Evolutionary conservation across 176 grass and related monocot genomes (phyloP).

Genomic region (Triticum timopheevii): DNA sequence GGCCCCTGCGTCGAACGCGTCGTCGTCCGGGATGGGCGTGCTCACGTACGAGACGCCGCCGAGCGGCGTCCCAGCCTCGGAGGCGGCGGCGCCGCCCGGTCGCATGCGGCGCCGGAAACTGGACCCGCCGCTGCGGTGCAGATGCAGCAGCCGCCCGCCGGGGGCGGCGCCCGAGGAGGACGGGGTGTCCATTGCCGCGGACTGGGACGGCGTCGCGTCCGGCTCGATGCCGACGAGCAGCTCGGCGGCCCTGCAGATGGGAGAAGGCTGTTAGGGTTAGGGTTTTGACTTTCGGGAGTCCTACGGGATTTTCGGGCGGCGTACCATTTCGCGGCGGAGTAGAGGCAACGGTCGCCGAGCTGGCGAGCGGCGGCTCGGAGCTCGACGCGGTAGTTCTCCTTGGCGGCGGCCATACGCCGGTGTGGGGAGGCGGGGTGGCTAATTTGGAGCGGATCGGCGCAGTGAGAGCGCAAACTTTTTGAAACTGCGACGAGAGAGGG

Average conservation of each 20-base stretch:
- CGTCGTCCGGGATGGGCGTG: conserved; percentile 87
- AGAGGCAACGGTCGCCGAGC: conserved; percentile 85
- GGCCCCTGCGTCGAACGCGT: conserved; percentile 52
- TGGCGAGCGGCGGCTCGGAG: conserved; percentile 72
- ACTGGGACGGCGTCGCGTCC: conserved; percentile 34
- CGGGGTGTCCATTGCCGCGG: conserved; percentile 36
- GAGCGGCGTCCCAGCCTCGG: conserved; percentile 60
- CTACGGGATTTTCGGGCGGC: not conserved
- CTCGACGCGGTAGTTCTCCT: conserved; percentile 82
- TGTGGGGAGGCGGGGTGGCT: not conserved
- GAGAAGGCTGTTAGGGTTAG: conserved; percentile 21
- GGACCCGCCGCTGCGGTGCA: conserved; percentile 66
- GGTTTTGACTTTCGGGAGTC: conserved; percentile 21
- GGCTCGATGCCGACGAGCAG: conserved; percentile 79
- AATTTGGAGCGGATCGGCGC: conserved; percentile 24
- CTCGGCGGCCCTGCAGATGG: conserved; percentile 68
- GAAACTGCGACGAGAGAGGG: conserved; percentile 24
- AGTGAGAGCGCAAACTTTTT: conserved; percentile 26
- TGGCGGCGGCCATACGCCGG: conserved; percentile 52
- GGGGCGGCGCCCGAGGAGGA: conserved; percentile 44
- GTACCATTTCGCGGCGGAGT: conserved; percentile 94
- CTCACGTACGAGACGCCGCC: conserved; percentile 86
- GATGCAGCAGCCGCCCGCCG: conserved; percentile 51
- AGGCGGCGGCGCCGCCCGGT: conserved; percentile 12
- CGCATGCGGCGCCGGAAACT: conserved; percentile 71